Evolutionary conservation across 2,329 filamentous ascomycete genomes (phyloP), one percentile per base, ranked within the genome.

Genomic region (Ascochyta koolunga): DNA sequence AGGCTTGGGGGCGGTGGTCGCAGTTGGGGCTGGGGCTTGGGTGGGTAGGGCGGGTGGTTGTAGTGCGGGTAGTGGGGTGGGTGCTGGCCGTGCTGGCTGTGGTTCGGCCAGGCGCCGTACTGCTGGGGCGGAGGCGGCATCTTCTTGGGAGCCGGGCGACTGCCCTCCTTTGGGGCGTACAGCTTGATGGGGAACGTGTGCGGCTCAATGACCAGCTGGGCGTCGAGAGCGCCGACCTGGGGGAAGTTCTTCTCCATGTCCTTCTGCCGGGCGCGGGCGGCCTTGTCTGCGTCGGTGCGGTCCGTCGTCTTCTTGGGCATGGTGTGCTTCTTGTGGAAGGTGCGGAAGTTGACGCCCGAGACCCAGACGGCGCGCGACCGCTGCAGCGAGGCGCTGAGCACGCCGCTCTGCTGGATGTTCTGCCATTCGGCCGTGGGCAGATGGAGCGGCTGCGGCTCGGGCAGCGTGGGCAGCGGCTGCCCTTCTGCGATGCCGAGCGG

Each of bases 121-220:
- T 56, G 58, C 29, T 58, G 57, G 2, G 69, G 65, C 15, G 60
- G 46, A 9, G 54, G 41, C 19, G 69, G 54, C n/a, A 60, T 45
- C 58, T 72, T 74, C 64, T 70, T 72, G 25, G 61, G 68, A 3
- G 56, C 53, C 21, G 63, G 48, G 24, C 68, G 57, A 25, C 55
- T 56, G 16, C 61, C 56, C 55, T 74, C 71, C 2, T 64, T 59
- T 3, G 71, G 69, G 8, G 66, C 71, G 54, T 70, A 74, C 25
- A 74, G 66, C 25, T 64, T 61, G 51, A 89, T 89, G 61, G 92
- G 89, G 63, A 95, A 85, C 37, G 89, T 84, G 69, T 95, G 89
- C 38, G 91, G 91, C 72, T 93, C 90, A 55, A 93, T 86, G 19
- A 86, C 88, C 58, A 96, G 86, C 29, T 86, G 86, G 58, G 90